Percentiles rank a stretch among this genome's conserved stretches.
These are phyloP conservation scores for Stromatinia cepivora DNA, from an alignment of 2,329 filamentous ascomycete species.

Conservation along the genomic window DNA sequence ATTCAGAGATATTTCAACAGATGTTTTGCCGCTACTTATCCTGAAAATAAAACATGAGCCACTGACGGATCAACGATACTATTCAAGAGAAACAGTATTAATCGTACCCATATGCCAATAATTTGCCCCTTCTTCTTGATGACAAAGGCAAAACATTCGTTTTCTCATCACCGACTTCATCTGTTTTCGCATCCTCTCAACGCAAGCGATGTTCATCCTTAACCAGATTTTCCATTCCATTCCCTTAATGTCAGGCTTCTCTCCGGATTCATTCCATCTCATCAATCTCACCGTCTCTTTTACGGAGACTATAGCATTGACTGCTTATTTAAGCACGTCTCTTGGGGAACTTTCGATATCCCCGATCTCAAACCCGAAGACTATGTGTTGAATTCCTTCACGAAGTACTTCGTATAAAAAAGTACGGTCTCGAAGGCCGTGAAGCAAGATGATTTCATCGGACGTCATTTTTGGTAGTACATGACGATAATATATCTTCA, in stretches of 20 bases:
- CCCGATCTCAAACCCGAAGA: not conserved
- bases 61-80: no score
- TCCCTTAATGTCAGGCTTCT: not conserved
- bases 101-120: no score
- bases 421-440: not conserved
- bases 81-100: no score
- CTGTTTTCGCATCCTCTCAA: no score
- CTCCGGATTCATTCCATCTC: not conserved
- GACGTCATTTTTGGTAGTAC: not conserved
- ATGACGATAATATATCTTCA: not conserved
- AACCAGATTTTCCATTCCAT: not conserved
- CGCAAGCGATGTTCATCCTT: not conserved
- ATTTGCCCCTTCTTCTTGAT: no score
- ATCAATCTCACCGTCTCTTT: not conserved
- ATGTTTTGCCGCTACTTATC: no score
- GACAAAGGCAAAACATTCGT: no score
- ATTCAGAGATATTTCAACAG: no score
- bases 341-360: not conserved
- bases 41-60: no score
- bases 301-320: not conserved
- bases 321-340: not conserved
- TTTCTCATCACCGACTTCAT: no score
- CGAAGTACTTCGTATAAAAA: not conserved
- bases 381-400: not conserved
- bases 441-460: not conserved